These are phyloP conservation scores for Chaetomiaceae sp. DNA, from an alignment of 2,329 filamentous ascomycete genomes.

Conservation along the genomic window DNA sequence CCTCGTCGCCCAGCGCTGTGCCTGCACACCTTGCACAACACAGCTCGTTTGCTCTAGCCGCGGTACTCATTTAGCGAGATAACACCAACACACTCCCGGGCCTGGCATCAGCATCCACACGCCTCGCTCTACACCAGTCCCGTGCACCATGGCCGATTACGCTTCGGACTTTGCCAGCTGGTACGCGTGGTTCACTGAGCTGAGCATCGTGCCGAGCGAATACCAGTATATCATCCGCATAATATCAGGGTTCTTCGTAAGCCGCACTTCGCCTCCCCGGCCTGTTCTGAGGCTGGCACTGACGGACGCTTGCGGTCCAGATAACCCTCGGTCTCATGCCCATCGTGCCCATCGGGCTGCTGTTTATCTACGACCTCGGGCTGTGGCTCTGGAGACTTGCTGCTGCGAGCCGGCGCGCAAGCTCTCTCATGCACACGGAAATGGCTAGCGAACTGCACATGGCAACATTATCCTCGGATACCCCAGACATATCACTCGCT, in stretches of 20 bases:
- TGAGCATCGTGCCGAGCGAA: conserved; percentile 18
- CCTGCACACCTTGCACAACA: not conserved
- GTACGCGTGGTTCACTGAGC: conserved; percentile 19
- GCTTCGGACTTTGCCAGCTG: conserved; percentile 12
- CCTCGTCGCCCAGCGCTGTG: not conserved
- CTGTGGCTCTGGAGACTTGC: conserved; percentile 48
- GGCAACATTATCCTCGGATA: not conserved
- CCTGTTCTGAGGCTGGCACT: not conserved
- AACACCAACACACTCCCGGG: not conserved
- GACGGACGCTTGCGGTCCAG: conserved; percentile 25
- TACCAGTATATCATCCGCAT: conserved; percentile 21
- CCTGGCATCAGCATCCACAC: not conserved
- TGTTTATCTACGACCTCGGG: conserved; percentile 45
- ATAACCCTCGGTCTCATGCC: conserved; percentile 41
- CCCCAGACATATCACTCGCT: not conserved
- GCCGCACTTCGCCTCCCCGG: conserved; percentile 2
- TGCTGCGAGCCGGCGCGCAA: conserved; percentile 17
- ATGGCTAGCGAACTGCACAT: not conserved
- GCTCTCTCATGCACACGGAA: not conserved
- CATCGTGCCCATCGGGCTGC: conserved; percentile 39
- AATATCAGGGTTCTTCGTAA: conserved; percentile 27
- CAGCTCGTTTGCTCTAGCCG: not conserved
- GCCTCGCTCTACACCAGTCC: not conserved
- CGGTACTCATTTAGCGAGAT: not conserved
- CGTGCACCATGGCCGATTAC: conserved; percentile 11